These are phyloP conservation scores for Colletotrichum incanum DNA, from an alignment of 2,329 filamentous ascomycete genomes.

Conservation along the genomic window DNA sequence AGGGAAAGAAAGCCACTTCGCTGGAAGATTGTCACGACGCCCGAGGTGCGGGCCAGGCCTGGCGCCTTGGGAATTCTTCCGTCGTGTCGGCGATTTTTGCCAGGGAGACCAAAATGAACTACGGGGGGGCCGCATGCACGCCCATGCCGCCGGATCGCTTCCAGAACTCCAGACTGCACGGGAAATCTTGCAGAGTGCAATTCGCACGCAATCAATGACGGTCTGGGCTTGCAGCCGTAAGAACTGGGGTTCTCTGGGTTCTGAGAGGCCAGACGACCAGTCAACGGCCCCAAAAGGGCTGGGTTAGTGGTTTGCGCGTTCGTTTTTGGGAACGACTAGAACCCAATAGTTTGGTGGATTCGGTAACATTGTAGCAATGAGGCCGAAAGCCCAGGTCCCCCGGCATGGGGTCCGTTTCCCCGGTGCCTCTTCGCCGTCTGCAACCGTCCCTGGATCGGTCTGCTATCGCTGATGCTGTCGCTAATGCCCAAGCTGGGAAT, in stretches of 20 bases:
- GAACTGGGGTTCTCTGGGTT: not conserved
- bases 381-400: not conserved
- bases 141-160: constrained; percentile 27
- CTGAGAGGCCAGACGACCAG: not conserved
- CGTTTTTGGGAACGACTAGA: constrained; percentile 3
- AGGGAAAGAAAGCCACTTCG: constrained; percentile 20
- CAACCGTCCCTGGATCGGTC: not conserved
- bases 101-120: constrained; percentile 1
- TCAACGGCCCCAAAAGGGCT: not conserved
- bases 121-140: constrained; percentile 1
- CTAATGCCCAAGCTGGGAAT: not conserved
- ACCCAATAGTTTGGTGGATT: constrained; percentile 25
- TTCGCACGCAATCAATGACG: constrained; percentile 14
- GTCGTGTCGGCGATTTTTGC: constrained; percentile 40
- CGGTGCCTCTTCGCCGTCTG: not conserved
- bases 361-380: not conserved
- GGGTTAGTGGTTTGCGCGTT: constrained; percentile 4
- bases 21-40: constrained; percentile 40
- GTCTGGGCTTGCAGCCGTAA: constrained; percentile 20
- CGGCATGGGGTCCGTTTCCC: not conserved
- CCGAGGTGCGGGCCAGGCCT: constrained; percentile 31
- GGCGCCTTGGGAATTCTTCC: constrained; percentile 35
- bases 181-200: not conserved
- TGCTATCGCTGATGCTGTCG: not conserved
- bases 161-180: not conserved